Percentiles rank a stretch among this genome's conserved stretches.
These are phyloP conservation scores for Pelargonium cotyledonis DNA, from an alignment of 441 rosid genomes.

Conservation along the genomic window DNA sequence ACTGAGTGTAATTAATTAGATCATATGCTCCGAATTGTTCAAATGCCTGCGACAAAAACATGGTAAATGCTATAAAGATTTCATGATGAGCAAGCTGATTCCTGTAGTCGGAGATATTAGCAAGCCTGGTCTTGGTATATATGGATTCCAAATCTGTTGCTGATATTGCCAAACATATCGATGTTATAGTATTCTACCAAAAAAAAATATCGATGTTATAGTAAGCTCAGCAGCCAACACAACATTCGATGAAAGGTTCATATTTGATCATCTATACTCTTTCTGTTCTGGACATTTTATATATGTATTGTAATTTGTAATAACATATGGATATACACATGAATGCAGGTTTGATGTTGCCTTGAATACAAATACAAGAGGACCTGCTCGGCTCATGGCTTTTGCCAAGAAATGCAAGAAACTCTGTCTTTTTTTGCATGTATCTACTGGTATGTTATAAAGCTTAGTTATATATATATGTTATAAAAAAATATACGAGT, in stretches of 20 bases:
- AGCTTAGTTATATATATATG: no score
- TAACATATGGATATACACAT: neutral
- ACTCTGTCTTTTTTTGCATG: constrained; percentile 5
- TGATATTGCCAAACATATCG: no score
- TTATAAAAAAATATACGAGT: no score
- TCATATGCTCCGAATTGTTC: neutral
- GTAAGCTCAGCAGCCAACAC: neutral
- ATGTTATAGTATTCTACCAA: no score
- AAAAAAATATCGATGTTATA: no score
- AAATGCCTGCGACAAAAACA: neutral
- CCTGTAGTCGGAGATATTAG: neutral
- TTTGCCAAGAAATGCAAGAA: neutral
- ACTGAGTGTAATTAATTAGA: no score
- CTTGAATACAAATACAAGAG: neutral
- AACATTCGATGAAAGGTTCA: neutral
- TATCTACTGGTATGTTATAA: constrained; percentile 6
- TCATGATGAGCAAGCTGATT: neutral
- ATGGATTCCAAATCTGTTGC: no score
- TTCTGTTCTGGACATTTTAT: no score
- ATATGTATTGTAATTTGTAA: no score
- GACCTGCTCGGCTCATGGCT: constrained; percentile 1
- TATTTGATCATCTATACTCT: no score
- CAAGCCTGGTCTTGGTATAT: neutral
- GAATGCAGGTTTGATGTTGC: neutral
- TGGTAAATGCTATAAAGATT: neutral